phyloP scores from a whole-genome alignment of 768 basidiomycete species.

The Podaxis rugospora region DNA sequence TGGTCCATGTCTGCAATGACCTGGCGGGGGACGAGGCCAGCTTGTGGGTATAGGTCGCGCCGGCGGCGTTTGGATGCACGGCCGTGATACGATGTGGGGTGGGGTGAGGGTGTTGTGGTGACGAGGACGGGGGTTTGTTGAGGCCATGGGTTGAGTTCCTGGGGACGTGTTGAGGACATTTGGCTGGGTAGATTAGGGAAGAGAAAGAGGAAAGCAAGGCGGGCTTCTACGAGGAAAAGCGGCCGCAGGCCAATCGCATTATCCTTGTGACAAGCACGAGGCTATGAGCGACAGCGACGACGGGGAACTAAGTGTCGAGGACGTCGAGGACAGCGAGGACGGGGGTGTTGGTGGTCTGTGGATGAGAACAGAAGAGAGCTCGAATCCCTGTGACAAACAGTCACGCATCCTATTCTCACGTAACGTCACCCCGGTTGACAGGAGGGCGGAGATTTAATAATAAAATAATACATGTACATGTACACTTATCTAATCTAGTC shows the following conservation, averaged over 20 bases:
- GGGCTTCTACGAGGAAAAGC: slow-evolving; percentile 6
- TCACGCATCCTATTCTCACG: slow-evolving; percentile 3
- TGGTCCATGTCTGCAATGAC: slow-evolving; percentile 30
- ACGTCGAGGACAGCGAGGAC: slow-evolving; percentile 11
- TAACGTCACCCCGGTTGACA: slow-evolving; percentile 15
- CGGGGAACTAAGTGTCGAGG: slow-evolving; percentile 2
- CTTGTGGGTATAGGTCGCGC: slow-evolving; percentile 2
- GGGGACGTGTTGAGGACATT: slow-evolving; percentile 13
- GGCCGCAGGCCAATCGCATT: slow-evolving; percentile 13
- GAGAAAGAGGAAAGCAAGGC: neutral
- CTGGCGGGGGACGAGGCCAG: slow-evolving; percentile 27
- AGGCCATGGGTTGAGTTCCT: slow-evolving; percentile 16
- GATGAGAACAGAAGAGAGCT: neutral
- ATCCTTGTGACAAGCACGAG: neutral
- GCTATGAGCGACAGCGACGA: slow-evolving; percentile 2
- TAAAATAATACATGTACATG: slow-evolving; percentile 3
- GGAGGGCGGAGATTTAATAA: slow-evolving; percentile 5
- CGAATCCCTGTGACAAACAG: neutral
- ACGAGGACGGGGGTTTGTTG: slow-evolving; percentile 11
- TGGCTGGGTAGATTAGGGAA: neutral
- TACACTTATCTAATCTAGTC: slow-evolving; percentile 1
- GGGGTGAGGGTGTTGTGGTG: slow-evolving; percentile 5
- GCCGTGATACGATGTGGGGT: slow-evolving; percentile 8
- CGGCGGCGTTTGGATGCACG: slow-evolving; percentile 16
- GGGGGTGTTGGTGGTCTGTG: slow-evolving; percentile 7